A percentile compares a stretch with the other conserved stretches of the same genome.
Conservation (phyloP, 352 stramenopile species). For the Phytophthora uliginosa region DNA sequence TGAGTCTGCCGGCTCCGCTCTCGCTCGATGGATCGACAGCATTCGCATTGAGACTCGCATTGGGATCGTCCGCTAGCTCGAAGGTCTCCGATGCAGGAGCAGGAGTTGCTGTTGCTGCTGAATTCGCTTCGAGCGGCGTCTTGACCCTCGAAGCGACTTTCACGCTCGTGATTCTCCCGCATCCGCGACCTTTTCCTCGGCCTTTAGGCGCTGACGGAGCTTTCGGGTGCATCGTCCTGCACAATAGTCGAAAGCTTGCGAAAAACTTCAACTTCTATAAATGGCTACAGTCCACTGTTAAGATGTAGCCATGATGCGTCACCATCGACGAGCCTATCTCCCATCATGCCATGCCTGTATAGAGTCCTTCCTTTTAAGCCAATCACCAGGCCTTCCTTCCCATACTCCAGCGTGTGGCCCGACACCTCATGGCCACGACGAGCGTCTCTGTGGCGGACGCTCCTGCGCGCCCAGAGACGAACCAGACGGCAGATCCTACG, state of each 20-base stretch:
- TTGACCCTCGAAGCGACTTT: slow-evolving; percentile 20
- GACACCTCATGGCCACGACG: slow-evolving; percentile 1
- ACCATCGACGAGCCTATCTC: not conserved
- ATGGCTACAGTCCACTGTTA: slow-evolving; percentile 7
- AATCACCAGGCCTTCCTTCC: slow-evolving; percentile 1
- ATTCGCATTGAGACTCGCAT: not conserved
- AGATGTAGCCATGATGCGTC: slow-evolving; percentile 5
- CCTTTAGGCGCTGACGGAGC: slow-evolving; percentile 24
- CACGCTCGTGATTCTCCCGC: slow-evolving; percentile 15
- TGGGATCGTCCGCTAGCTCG: not conserved
- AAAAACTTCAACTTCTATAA: slow-evolving; percentile 23
- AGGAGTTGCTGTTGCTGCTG: not conserved
- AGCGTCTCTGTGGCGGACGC: slow-evolving; percentile 2
- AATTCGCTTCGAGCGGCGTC: slow-evolving; percentile 3
- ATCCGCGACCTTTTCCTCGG: slow-evolving; percentile 14
- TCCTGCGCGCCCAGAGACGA: not conserved
- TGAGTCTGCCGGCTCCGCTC: slow-evolving; percentile 2
- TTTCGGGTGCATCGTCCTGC: slow-evolving; percentile 7
- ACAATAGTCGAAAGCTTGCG: not conserved
- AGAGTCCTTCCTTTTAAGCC: not conserved
- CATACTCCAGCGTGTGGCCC: not conserved
- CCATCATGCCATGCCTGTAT: not conserved
- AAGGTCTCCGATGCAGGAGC: slow-evolving; percentile 6
- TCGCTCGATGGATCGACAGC: not conserved
- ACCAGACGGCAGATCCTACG: not conserved